Base-by-base conservation (phyloP, 1,284 basidiomycete genomes). In the Leccinum pachyderme region DNA sequence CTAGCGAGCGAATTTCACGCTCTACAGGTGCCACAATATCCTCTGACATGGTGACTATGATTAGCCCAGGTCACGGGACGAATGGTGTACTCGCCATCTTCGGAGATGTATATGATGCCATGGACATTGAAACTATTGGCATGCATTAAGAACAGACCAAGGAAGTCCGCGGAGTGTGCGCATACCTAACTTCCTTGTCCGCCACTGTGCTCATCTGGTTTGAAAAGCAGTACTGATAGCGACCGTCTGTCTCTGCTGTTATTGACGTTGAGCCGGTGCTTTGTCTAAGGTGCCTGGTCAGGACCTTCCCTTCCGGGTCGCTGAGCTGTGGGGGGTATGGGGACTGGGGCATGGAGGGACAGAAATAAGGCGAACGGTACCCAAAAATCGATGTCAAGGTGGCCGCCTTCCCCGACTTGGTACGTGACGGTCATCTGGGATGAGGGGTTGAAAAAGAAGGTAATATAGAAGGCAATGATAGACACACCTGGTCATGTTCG, bases 381-480 rank as follows among this genome's bases (percentile, higher is more conserved):
- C 84, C 87, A 93, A 67, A 98, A 96, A 75, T 99, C 96, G 60
- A 99, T 92, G 72, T 99, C 97, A 52, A 99, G 77, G 66, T 98
- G 91, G 1, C 97, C 97, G 29, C 96, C 95, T 24, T 92, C 91
- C 53, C 95, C 95, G 11, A 99, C 96, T 81, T 99, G 96, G 73
- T 98, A 99, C 46, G 96, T 98, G 52, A 99, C 91, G 29, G 97
- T 98, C 96, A 99, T 99, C 93, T 98, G 45, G 51, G 37, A 15
- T 5, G 37, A 33, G 4, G 13, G 11, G 33, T 67, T 29, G 57
- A 45, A 47, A 47, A 47, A 45, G 4, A 46, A 47, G 6, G 53
- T 29, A 49, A 22, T 39, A 41, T 22, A 48, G 28, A 4, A 33
- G 18, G 37, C 28, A 8, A 33, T 28, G 6, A 47, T 62, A 52